phyloP scores from a whole-genome alignment of 169 alveolate genomes.

The Theileria sp. region DNA sequence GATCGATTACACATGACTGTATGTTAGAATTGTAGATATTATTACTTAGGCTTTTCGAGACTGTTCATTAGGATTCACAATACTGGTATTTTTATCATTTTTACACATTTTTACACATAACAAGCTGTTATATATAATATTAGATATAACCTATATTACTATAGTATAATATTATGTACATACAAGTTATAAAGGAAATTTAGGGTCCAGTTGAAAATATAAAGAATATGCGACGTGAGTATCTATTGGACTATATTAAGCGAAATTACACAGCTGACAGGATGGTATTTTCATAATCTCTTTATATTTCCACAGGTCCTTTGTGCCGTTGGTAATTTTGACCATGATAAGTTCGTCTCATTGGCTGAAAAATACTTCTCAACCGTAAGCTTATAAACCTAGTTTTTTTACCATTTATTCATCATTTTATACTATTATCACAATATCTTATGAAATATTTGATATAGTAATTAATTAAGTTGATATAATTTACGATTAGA shows the following conservation, averaged over 20 bases:
- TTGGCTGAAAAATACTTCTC: slow-evolving; percentile 76
- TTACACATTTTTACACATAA: too few species aligned
- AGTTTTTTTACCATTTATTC: slow-evolving; percentile 18
- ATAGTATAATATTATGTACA: background rate
- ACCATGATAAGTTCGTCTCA: slow-evolving; percentile 84
- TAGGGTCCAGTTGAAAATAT: slow-evolving; percentile 87
- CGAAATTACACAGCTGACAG: slow-evolving; percentile 90
- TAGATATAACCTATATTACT: background rate
- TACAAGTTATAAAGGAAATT: background rate
- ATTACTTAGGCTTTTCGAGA: slow-evolving; percentile 82
- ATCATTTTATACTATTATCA: background rate
- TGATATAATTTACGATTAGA: background rate
- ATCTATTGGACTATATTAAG: slow-evolving; percentile 83
- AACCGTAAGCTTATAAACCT: slow-evolving; percentile 20
- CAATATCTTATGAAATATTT: background rate
- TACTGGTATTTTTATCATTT: slow-evolving; percentile 46
- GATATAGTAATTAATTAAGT: background rate
- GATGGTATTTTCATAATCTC: slow-evolving; percentile 59
- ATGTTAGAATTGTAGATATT: slow-evolving; percentile 18
- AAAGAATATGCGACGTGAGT: slow-evolving; percentile 81
- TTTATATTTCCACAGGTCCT: slow-evolving; percentile 61
- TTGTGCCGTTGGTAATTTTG: slow-evolving; percentile 88
- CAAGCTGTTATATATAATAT: background rate
- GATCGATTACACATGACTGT: slow-evolving; percentile 84
- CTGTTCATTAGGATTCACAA: slow-evolving; percentile 89